phyloP scores from a whole-genome alignment of 2,329 filamentous ascomycete genomes.

The Microcyclosporella mali region DNA sequence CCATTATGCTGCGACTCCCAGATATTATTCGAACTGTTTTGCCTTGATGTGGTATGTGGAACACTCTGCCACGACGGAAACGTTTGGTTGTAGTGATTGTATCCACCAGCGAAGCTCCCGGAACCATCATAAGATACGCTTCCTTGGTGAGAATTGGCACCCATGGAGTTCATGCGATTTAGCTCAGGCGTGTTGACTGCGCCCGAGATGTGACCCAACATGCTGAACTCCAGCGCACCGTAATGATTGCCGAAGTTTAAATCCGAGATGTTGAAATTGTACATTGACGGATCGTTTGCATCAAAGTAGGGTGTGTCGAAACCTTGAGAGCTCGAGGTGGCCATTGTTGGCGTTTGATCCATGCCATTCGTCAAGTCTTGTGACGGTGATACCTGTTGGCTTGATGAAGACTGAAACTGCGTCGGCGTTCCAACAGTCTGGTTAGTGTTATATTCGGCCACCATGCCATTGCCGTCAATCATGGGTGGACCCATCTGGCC shows the following conservation, averaged over 20 bases:
- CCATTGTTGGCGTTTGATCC: constrained; percentile 36
- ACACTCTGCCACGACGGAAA: constrained; percentile 29
- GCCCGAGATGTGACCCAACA: constrained; percentile 91
- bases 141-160: constrained; percentile 21
- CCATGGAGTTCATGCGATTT: constrained; percentile 29
- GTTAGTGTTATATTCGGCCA: constrained; percentile 55
- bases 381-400: constrained; percentile 43
- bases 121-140: constrained; percentile 27
- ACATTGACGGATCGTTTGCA: constrained; percentile 82
- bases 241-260: constrained; percentile 96
- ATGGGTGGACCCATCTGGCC: constrained; percentile 37
- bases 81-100: constrained; percentile 19
- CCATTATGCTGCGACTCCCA: constrained; percentile 40
- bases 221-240: constrained; percentile 89
- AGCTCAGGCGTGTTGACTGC: constrained; percentile 42
- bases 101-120: constrained; percentile 16
- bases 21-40: constrained; percentile 39
- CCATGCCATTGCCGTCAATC: constrained; percentile 35
- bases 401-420: constrained; percentile 57
- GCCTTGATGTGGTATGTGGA: constrained; percentile 35
- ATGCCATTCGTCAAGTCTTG: constrained; percentile 45
- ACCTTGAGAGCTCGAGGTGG: constrained; percentile 35
- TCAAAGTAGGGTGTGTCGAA: constrained; percentile 66
- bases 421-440: constrained; percentile 56
- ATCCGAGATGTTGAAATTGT: constrained; percentile 92